Evolutionary conservation across 768 basidiomycete genomes (phyloP).

Genomic region (Collybiopsis confluens): DNA sequence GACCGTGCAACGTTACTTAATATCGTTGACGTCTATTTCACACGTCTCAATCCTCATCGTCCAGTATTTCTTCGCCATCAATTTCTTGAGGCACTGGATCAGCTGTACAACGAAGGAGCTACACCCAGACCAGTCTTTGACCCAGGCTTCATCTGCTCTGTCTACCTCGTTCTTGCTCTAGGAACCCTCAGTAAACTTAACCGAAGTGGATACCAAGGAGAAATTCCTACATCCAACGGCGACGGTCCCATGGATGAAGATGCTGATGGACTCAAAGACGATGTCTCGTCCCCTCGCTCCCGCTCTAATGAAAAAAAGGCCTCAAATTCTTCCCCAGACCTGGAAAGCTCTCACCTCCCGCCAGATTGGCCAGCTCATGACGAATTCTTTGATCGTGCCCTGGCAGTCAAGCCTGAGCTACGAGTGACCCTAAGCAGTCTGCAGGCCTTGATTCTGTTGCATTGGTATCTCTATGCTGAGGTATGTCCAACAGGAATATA

Average conservation of each 20-base stretch:
- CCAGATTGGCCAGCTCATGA: conserved; percentile 75
- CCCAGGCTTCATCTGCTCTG: conserved; percentile 73
- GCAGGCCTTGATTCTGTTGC: conserved; percentile 78
- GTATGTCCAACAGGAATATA: conserved; percentile 37
- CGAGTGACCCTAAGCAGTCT: conserved; percentile 79
- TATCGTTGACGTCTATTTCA: conserved; percentile 71
- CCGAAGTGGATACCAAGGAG: conserved; percentile 52
- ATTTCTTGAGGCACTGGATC: conserved; percentile 60
- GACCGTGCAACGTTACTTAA: conserved; percentile 61
- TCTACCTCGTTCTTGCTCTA: conserved; percentile 74
- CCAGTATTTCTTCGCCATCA: conserved; percentile 69
- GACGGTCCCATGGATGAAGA: neutral
- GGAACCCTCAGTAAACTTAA: conserved; percentile 83
- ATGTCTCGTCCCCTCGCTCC: too few relatives aligned
- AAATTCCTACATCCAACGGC: neutral
- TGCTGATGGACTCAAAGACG: neutral
- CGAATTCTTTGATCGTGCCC: conserved; percentile 78
- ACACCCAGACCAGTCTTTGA: conserved; percentile 45
- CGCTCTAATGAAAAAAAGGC: neutral
- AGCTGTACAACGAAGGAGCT: conserved; percentile 57
- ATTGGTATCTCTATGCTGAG: conserved; percentile 90
- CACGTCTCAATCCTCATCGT: conserved; percentile 72
- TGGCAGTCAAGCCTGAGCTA: conserved; percentile 76
- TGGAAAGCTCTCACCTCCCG: conserved; percentile 31
- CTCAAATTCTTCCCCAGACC: neutral